These are phyloP conservation scores for Knoxdaviesia capensis DNA, from an alignment of 2,329 filamentous ascomycete species.

Conservation along the genomic window DNA sequence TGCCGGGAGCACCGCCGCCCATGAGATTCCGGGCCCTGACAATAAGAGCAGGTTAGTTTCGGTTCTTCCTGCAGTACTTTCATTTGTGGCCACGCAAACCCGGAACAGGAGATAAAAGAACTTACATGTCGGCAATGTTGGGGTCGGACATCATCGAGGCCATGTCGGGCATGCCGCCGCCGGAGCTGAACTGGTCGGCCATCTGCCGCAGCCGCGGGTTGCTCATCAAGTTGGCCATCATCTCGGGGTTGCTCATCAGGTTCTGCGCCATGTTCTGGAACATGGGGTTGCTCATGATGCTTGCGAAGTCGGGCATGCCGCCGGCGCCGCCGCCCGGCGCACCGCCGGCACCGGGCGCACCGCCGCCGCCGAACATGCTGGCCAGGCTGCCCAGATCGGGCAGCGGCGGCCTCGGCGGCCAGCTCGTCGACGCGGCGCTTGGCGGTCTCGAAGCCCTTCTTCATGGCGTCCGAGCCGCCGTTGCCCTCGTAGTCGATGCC, in stretches of 20 bases:
- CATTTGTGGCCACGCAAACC: constrained; percentile 1
- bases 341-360: constrained; percentile 23
- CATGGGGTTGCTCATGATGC: constrained; percentile 96
- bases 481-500: constrained; percentile 89
- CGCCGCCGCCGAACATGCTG: constrained; percentile 47
- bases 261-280: constrained; percentile 94
- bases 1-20: constrained; percentile 15
- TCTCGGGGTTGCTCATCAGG: constrained; percentile 88
- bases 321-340: constrained; percentile 42
- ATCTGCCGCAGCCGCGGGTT: constrained; percentile 79
- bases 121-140: constrained; percentile 81
- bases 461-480: constrained; percentile 92
- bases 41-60: not conserved
- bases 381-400: constrained; percentile 53
- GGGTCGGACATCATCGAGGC: constrained; percentile 78
- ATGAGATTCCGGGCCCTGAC: constrained; percentile 25
- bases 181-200: constrained; percentile 58
- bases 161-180: constrained; percentile 75
- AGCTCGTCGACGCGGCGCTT: constrained; percentile 74
- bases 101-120: constrained; percentile 8
- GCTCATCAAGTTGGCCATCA: constrained; percentile 82
- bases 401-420: constrained; percentile 32
- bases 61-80: not conserved
- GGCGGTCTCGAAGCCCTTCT: constrained; percentile 87
- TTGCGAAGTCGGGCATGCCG: constrained; percentile 72